A percentile compares a stretch with the other conserved stretches of the same genome.
Conservation (phyloP, 257 asterid genomes). For the Przewalskia tangutica region DNA sequence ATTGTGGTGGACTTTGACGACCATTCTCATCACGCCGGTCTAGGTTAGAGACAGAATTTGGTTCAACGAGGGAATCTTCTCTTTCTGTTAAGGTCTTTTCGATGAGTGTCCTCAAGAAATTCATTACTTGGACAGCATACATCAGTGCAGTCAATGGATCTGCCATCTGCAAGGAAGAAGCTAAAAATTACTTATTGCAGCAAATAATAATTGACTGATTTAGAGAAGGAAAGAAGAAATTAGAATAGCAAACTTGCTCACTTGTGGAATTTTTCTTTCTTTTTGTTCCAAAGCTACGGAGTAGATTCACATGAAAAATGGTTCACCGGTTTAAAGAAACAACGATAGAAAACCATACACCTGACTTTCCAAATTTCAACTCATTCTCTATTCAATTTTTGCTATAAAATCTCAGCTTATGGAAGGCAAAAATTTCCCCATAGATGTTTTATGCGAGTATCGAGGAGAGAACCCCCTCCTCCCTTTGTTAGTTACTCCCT, state of each 20-base stretch:
- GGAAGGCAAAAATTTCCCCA: not conserved
- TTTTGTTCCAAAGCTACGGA: not conserved
- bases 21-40: constrained; percentile 62
- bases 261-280: not conserved
- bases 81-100: constrained; percentile 76
- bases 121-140: constrained; percentile 95
- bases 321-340: not conserved
- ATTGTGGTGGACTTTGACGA: constrained; percentile 36
- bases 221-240: not conserved
- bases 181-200: not conserved
- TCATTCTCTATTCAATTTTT: not conserved
- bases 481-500: not conserved
- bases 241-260: not conserved
- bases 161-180: constrained; percentile 49
- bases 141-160: constrained; percentile 85
- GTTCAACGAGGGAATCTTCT: constrained; percentile 40
- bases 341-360: not conserved
- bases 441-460: not conserved
- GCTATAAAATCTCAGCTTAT: not conserved
- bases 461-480: not conserved
- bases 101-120: constrained; percentile 74
- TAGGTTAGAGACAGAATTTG: constrained; percentile 21
- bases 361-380: not conserved
- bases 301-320: not conserved
- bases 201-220: not conserved